Percentiles rank a stretch among this genome's conserved stretches.
phyloP scores from a whole-genome alignment of 139 green algal genomes.

The Zygnema circumcarinatum region DNA sequence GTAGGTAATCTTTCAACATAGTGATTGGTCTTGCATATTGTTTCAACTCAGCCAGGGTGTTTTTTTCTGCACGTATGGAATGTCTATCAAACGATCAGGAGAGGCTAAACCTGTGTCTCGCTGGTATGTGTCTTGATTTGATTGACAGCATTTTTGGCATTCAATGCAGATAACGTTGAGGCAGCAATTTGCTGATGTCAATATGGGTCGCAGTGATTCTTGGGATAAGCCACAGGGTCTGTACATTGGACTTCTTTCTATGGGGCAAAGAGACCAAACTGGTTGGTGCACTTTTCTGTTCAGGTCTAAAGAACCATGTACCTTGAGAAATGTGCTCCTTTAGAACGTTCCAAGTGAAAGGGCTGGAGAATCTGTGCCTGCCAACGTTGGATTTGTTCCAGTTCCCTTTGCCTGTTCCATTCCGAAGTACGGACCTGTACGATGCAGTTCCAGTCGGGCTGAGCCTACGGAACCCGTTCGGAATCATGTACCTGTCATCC shows the following conservation, averaged over 20 bases:
- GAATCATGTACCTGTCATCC: background rate
- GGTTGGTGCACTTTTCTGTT: background rate
- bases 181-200: too few relatives aligned
- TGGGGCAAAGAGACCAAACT: background rate
- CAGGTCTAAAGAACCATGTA: background rate
- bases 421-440: background rate
- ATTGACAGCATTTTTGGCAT: too few relatives aligned
- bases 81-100: too few relatives aligned
- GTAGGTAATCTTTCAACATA: too few relatives aligned
- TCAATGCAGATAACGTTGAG: too few relatives aligned
- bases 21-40: too few relatives aligned
- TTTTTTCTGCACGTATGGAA: too few relatives aligned
- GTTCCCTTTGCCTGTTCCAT: background rate
- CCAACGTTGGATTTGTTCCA: background rate
- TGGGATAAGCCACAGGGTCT: too few relatives aligned
- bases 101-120: too few relatives aligned
- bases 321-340: background rate
- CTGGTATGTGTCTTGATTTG: too few relatives aligned
- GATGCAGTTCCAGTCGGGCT: background rate
- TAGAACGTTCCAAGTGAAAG: background rate
- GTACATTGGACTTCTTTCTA: background rate
- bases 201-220: too few relatives aligned
- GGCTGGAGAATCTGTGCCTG: background rate
- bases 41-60: too few relatives aligned
- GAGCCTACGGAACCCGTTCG: background rate